Conservation (phyloP, 768 basidiomycete genomes). For the Suillus brevipes region DNA sequence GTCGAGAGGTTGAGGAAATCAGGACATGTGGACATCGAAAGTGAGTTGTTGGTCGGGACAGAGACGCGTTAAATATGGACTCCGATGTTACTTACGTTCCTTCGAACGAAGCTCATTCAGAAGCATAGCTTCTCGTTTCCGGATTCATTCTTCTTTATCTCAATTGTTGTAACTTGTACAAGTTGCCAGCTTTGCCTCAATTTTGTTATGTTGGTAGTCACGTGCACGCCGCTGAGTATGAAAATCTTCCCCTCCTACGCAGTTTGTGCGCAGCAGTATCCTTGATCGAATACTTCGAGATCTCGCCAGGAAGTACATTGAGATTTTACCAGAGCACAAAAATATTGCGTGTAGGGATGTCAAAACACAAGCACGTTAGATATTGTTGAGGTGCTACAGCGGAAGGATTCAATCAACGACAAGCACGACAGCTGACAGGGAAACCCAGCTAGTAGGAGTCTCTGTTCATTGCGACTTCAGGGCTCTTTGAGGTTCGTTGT, state of each 20-base stretch:
- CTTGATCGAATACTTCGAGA: not conserved
- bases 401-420: not conserved
- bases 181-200: too few species aligned
- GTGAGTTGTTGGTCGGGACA: slow-evolving; percentile 36
- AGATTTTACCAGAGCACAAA: not conserved
- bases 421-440: too few species aligned
- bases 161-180: not conserved
- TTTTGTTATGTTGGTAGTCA: not conserved
- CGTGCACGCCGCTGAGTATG: not conserved
- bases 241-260: not conserved
- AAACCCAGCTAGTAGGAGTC: not conserved
- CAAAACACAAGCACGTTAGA: not conserved
- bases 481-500: not conserved
- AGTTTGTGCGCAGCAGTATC: not conserved
- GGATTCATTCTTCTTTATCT: not conserved
- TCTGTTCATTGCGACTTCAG: not conserved
- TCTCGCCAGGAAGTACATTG: not conserved
- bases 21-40: slow-evolving; percentile 58
- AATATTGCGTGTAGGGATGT: not conserved
- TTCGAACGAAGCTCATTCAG: not conserved
- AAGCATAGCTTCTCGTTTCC: not conserved
- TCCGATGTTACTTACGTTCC: not conserved
- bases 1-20: slow-evolving; percentile 63
- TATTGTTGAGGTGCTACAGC: not conserved
- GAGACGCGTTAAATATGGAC: slow-evolving; percentile 6